phyloP scores from a whole-genome alignment of 1,284 basidiomycete species.

The Heterobasidion parviporum region DNA sequence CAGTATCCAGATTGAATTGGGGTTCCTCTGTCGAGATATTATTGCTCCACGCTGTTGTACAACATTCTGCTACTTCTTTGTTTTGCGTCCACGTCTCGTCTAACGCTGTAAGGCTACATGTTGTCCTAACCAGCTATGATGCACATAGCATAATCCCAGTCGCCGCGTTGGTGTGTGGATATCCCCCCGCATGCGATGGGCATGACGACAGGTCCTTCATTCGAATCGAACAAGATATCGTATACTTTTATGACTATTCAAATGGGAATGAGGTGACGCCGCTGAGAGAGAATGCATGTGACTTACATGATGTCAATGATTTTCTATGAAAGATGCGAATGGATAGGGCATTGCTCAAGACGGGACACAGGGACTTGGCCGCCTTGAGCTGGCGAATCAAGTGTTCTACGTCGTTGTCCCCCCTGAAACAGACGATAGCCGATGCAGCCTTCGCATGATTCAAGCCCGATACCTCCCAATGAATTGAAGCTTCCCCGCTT shows the following conservation, averaged over 20 bases:
- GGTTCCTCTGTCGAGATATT: too few species aligned
- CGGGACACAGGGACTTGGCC: constrained; percentile 5
- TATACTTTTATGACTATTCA: constrained; percentile 6
- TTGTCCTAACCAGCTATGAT: constrained; percentile 23
- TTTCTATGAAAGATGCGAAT: constrained; percentile 35
- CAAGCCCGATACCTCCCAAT: constrained; percentile 41
- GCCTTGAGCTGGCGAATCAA: constrained; percentile 5
- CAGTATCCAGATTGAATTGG: background rate
- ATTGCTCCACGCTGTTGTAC: background rate
- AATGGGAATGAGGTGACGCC: background rate
- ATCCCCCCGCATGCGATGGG: constrained; percentile 46
- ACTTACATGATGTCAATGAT: background rate
- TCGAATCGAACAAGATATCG: constrained; percentile 10
- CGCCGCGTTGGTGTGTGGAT: constrained; percentile 29
- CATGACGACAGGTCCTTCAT: constrained; percentile 34
- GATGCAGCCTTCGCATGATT: constrained; percentile 28
- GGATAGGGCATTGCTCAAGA: constrained; percentile 23
- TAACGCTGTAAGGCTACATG: constrained; percentile 2
- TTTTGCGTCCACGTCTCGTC: background rate
- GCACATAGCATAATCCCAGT: constrained; percentile 57
- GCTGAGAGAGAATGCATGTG: background rate
- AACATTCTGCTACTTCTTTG: background rate
- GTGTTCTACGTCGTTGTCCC: constrained; percentile 19
- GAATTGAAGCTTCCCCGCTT: constrained; percentile 18
- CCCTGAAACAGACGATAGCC: constrained; percentile 36